Conservation (phyloP, 2,329 filamentous ascomycete genomes). For the Fusarium scirpi region DNA sequence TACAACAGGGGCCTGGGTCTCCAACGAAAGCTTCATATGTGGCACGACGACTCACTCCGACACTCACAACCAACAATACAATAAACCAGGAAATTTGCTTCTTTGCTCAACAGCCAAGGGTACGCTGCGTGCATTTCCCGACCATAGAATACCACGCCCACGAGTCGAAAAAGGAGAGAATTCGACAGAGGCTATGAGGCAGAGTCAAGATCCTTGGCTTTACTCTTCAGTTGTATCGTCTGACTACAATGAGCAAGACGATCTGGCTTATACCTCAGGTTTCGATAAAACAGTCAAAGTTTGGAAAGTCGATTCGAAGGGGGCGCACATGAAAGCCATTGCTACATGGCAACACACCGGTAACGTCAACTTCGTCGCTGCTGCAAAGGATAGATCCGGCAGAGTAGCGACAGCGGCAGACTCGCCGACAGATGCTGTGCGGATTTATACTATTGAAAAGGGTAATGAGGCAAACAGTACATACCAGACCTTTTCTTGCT, state of each 20-base stretch:
- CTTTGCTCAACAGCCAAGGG: conserved; percentile 62
- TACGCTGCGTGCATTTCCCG: conserved; percentile 63
- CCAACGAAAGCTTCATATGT: conserved; percentile 66
- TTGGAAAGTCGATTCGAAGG: conserved; percentile 61
- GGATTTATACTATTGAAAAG: conserved; percentile 64
- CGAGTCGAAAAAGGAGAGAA: conserved; percentile 66
- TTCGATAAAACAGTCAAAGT: conserved; percentile 72
- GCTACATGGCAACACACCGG: conserved; percentile 67
- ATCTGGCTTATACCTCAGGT: conserved; percentile 68
- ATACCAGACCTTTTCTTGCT: conserved; percentile 58
- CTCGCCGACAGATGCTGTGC: conserved; percentile 64
- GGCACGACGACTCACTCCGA: conserved; percentile 74
- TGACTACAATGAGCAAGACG: conserved; percentile 62
- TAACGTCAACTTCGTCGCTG: conserved; percentile 72
- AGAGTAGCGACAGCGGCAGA: conserved; percentile 71
- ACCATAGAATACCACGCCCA: conserved; percentile 69
- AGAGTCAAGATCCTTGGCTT: conserved; percentile 71
- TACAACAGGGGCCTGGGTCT: conserved; percentile 68
- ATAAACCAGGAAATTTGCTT: conserved; percentile 71
- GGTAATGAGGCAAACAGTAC: conserved; percentile 53
- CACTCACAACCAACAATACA: conserved; percentile 73
- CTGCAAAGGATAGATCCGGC: conserved; percentile 60
- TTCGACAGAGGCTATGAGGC: conserved; percentile 66
- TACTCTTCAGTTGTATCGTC: conserved; percentile 74
- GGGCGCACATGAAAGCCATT: conserved; percentile 56